A percentile compares a stretch with the other conserved stretches of the same genome.
Conservation (phyloP, 768 basidiomycete genomes). For the Sarcodon sp. region DNA sequence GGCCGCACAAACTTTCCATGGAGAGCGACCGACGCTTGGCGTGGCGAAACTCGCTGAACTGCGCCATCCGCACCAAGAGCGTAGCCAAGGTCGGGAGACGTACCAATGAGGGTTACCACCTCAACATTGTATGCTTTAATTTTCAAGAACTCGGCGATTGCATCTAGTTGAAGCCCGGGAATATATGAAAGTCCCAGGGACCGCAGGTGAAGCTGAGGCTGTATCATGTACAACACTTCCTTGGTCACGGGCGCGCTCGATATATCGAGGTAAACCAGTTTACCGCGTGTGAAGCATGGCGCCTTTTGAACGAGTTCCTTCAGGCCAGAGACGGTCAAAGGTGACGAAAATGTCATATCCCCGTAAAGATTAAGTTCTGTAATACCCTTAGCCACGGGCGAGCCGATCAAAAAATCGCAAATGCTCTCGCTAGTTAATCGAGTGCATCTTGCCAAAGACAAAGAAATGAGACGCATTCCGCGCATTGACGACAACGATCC, state of each 20-base stretch:
- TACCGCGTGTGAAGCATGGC: constrained; percentile 66
- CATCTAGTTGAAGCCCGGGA: constrained; percentile 49
- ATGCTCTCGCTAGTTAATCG: constrained; percentile 74
- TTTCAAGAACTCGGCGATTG: constrained; percentile 56
- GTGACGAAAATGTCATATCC: constrained; percentile 70
- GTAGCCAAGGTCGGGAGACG: constrained; percentile 64
- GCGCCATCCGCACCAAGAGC: constrained; percentile 21
- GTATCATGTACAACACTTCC: constrained; percentile 38
- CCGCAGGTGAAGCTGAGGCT: constrained; percentile 60
- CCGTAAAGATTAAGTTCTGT: constrained; percentile 83
- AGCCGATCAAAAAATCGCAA: constrained; percentile 55
- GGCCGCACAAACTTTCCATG: constrained; percentile 73
- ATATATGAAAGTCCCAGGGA: constrained; percentile 89
- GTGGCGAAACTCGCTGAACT: constrained; percentile 23
- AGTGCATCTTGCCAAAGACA: constrained; percentile 80
- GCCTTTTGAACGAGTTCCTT: constrained; percentile 52
- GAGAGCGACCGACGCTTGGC: constrained; percentile 64
- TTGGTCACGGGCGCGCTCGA: constrained; percentile 69
- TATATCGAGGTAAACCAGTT: constrained; percentile 80
- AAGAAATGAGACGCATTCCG: constrained; percentile 58
- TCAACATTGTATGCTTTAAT: constrained; percentile 67
- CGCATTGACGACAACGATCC: constrained; percentile 45
- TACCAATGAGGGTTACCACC: constrained; percentile 69
- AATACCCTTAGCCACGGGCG: constrained; percentile 47
- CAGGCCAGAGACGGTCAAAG: constrained; percentile 57